Percentiles rank a stretch among this genome's conserved stretches.
Conservation (phyloP, 1,284 basidiomycete genomes). For the Vanrija sp. region DNA sequence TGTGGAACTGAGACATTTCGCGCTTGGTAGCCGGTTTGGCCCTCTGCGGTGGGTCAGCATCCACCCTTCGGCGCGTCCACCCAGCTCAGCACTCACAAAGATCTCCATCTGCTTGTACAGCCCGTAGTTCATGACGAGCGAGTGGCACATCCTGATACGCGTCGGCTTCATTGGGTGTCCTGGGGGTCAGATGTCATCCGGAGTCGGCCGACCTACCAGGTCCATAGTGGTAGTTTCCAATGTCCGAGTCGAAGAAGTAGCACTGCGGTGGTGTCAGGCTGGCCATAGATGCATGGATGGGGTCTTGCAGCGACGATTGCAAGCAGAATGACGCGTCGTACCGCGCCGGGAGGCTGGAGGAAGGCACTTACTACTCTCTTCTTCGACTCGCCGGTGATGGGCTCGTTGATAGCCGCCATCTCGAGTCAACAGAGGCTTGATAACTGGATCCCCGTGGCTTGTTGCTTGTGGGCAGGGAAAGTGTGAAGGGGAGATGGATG, state of each 20-base stretch:
- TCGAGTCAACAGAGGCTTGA: not conserved
- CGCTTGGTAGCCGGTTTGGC: constrained; percentile 98
- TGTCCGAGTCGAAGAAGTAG: constrained; percentile 97
- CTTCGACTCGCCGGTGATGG: constrained; percentile 70
- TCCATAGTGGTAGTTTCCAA: constrained; percentile 97
- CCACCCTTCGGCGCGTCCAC: not conserved
- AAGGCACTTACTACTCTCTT: constrained; percentile 72
- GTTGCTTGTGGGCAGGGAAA: not conserved
- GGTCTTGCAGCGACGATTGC: not conserved
- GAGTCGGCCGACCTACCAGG: constrained; percentile 71
- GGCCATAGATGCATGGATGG: not conserved
- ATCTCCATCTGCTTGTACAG: constrained; percentile 97
- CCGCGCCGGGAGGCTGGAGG: not conserved
- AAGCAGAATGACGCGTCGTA: not conserved
- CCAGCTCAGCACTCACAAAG: constrained; percentile 61
- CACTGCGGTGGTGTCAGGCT: constrained; percentile 58
- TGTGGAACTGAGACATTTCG: constrained; percentile 94
- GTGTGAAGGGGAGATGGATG: not conserved
- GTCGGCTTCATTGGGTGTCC: constrained; percentile 81
- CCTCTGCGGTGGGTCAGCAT: constrained; percentile 57
- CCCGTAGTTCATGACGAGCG: constrained; percentile 98
- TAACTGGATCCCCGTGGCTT: too few species aligned
- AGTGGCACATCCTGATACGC: constrained; percentile 98
- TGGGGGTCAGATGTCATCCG: not conserved
- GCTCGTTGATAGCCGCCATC: constrained; percentile 54